These are phyloP conservation scores for Aspergillus pseudoglaucus DNA, from an alignment of 2,329 filamentous ascomycete genomes.

Conservation along the genomic window DNA sequence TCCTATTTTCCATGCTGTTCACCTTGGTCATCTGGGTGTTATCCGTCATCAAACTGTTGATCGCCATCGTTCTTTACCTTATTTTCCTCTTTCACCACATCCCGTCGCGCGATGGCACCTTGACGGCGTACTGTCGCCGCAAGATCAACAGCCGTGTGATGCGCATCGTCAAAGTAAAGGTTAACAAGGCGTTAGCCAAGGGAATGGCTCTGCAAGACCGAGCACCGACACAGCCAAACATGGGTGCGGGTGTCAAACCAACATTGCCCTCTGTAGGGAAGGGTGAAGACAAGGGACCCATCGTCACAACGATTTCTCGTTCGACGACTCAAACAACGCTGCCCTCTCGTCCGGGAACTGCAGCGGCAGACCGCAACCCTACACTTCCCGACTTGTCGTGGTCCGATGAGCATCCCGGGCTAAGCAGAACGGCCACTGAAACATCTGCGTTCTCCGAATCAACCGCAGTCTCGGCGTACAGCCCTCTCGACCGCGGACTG, in stretches of 20 bases:
- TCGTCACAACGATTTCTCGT: slow-evolving; percentile 24
- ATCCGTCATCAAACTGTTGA: slow-evolving; percentile 64
- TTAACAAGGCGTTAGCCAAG: slow-evolving; percentile 80
- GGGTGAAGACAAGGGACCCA: slow-evolving; percentile 33
- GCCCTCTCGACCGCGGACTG: slow-evolving; percentile 25
- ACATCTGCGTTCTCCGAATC: slow-evolving; percentile 46
- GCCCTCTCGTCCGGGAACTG: slow-evolving; percentile 55
- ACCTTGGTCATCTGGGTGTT: slow-evolving; percentile 86
- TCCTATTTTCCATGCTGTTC: slow-evolving; percentile 87
- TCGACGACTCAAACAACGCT: slow-evolving; percentile 56
- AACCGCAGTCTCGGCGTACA: slow-evolving; percentile 27
- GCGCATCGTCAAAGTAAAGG: slow-evolving; percentile 76
- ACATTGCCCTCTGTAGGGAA: slow-evolving; percentile 60
- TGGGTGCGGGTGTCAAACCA: slow-evolving; percentile 30
- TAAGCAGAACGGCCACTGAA: slow-evolving; percentile 40
- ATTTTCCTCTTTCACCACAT: slow-evolving; percentile 92
- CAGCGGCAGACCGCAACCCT: slow-evolving; percentile 28
- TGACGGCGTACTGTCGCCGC: slow-evolving; percentile 79
- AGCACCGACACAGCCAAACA: slow-evolving; percentile 38
- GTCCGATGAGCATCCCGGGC: slow-evolving; percentile 36
- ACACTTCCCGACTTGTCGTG: slow-evolving; percentile 36
- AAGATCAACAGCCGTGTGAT: slow-evolving; percentile 84
- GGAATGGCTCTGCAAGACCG: slow-evolving; percentile 56
- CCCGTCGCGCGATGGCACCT: slow-evolving; percentile 68
- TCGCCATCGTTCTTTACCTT: slow-evolving; percentile 72